phyloP scores from a whole-genome alignment of 2,329 filamentous ascomycete genomes.

The Monascus ruber region DNA sequence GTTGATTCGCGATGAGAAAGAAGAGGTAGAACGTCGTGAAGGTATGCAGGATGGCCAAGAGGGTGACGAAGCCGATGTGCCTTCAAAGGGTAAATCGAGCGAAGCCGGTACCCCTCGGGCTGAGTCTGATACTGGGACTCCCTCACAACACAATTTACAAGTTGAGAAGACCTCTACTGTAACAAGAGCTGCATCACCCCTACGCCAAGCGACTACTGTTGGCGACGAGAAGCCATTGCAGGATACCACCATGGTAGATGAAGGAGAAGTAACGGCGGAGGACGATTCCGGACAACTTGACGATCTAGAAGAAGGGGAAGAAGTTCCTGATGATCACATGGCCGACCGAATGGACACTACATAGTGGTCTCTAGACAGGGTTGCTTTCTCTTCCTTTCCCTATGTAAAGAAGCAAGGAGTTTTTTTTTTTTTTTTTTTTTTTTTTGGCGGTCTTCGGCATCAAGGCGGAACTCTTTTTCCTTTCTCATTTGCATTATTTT shows the following conservation, averaged over 20 bases:
- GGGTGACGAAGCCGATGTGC: conserved; percentile 41
- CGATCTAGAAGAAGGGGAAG: conserved; percentile 39
- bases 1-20: conserved; percentile 87
- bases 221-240: conserved; percentile 28
- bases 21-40: conserved; percentile 79
- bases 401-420: conserved; percentile 13
- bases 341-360: conserved; percentile 59
- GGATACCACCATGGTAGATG: conserved; percentile 51
- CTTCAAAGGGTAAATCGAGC: conserved; percentile 37
- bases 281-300: conserved; percentile 25
- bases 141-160: conserved; percentile 21
- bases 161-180: conserved; percentile 21
- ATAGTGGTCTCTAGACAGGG: conserved; percentile 8
- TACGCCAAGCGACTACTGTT: conserved; percentile 26
- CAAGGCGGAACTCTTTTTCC: conserved; percentile 5
- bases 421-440: conserved; percentile 11
- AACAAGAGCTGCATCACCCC: conserved; percentile 24
- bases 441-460: conserved; percentile 11
- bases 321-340: conserved; percentile 35
- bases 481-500: conserved; percentile 10
- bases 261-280: conserved; percentile 28
- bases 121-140: conserved; percentile 35
- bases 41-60: conserved; percentile 60
- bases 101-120: conserved; percentile 39
- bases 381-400: too few relatives aligned